These are phyloP conservation scores for Leavenworthia alabamica DNA, from an alignment of 345 rosid genomes.

Conservation along the genomic window DNA sequence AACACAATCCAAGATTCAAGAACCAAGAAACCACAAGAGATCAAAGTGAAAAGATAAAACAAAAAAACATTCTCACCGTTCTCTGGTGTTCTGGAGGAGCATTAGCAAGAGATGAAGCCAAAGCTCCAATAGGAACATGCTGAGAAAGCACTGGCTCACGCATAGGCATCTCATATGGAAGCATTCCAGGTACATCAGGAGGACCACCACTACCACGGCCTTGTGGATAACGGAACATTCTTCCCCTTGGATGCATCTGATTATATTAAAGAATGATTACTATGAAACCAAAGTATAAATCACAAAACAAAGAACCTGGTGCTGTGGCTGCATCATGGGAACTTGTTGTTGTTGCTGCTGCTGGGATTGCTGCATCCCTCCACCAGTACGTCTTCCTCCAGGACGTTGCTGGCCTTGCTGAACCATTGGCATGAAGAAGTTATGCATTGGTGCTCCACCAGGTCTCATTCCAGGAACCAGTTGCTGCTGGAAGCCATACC, in stretches of 20 bases:
- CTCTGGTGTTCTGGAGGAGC: constrained; percentile 83
- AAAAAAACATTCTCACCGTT: constrained; percentile 43
- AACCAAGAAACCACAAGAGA: background rate
- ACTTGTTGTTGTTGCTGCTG: constrained; percentile 84
- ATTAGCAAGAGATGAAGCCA: constrained; percentile 85
- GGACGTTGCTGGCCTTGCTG: constrained; percentile 91
- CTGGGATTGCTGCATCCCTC: constrained; percentile 65
- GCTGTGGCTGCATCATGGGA: constrained; percentile 75
- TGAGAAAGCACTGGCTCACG: constrained; percentile 57
- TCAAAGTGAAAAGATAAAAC: background rate
- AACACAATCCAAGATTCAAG: background rate
- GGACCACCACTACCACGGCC: constrained; percentile 48
- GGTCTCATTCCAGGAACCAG: constrained; percentile 93
- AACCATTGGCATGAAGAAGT: constrained; percentile 86
- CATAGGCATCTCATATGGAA: constrained; percentile 63
- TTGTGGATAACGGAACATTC: constrained; percentile 63
- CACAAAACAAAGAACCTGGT: constrained; percentile 29
- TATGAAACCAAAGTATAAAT: background rate
- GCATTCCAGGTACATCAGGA: constrained; percentile 60
- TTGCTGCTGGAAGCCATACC: constrained; percentile 92
- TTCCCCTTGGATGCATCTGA: constrained; percentile 77
- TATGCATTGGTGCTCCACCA: constrained; percentile 63
- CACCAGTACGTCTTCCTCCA: constrained; percentile 63
- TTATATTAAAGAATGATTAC: background rate
- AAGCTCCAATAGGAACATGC: constrained; percentile 69